These are phyloP conservation scores for Trichoderma asperelloides DNA, from an alignment of 495 filamentous ascomycete species.

Conservation along the genomic window DNA sequence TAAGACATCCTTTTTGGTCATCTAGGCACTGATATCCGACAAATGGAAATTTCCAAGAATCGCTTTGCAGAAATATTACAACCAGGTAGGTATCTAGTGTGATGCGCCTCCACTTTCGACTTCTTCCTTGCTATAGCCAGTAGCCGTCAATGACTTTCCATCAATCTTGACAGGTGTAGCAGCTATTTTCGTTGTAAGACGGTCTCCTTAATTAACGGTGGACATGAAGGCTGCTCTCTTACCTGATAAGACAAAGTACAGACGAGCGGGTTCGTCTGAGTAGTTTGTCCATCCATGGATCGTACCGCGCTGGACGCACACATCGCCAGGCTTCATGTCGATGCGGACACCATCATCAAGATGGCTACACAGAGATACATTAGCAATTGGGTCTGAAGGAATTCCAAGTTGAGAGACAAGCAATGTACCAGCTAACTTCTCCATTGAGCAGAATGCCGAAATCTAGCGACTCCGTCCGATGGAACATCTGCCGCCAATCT, in stretches of 20 bases:
- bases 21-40: too few relatives aligned
- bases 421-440: constrained; percentile 5
- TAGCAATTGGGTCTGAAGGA: neutral
- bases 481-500: constrained; percentile 1
- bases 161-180: neutral
- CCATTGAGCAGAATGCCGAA: constrained; percentile 3
- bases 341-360: constrained; percentile 9
- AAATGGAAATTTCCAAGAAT: neutral
- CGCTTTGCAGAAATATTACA: neutral
- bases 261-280: neutral
- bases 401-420: neutral
- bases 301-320: constrained; percentile 9
- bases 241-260: constrained; percentile 7
- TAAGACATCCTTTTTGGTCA: too few relatives aligned
- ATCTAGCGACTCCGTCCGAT: constrained; percentile 9
- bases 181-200: neutral
- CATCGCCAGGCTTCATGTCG: constrained; percentile 4
- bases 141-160: neutral
- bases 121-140: constrained; percentile 1
- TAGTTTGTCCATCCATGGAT: constrained; percentile 1
- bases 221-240: neutral
- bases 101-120: constrained; percentile 3
- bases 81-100: neutral
- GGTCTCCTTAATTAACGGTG: neutral
- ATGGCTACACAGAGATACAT: neutral